Evolutionary conservation across 2,329 filamentous ascomycete genomes (phyloP), one percentile per base, ranked within the genome.

Genomic region (Parastagonospora nodorum): DNA sequence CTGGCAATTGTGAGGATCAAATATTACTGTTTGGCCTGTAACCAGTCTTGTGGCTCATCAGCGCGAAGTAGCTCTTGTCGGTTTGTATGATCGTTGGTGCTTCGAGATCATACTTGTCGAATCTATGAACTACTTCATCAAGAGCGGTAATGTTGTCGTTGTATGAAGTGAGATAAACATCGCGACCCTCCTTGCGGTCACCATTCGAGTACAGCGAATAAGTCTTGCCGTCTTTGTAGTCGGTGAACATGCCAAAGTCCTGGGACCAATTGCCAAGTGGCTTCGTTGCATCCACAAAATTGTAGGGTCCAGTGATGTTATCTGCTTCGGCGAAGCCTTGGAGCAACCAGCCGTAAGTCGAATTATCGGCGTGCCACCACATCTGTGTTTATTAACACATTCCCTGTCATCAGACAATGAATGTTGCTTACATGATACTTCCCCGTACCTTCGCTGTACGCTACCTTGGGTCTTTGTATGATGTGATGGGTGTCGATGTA

Each of bases 11-110:
- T 7, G 4, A 7, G 5, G 8, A 19, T 2, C 9, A 44, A 54
- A 16, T 32, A 4, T 42, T 15, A 63, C 75, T 85, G 44, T 85
- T 85, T 1, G 83, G 83, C n/a, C 83, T 74, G 47, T 86, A 86
- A 0, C 83, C 83, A 0, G 83, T 86, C 73, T 85, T 86, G 55
- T 85, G 83, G 57, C 81, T 84, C 82, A 85, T 85, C 31, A 86
- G 60, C 0, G 82, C 81, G 58, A 80, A 85, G 58, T 86, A 86
- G 57, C 81, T 83, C 51, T 77, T 75, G 30, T 85, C 82, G 0
- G 83, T 85, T 62, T 85, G 83, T 5, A 85, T 74, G 44, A 85
- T 85, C 0, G 81, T 83, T 0, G 83, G 83, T 0, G 82, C 83
- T 58, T 86, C 83, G 1, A 85, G 75, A 55, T 85, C 83, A 53